Conservation (phyloP, 2,329 filamentous ascomycete species). For the Penicillium sp. region DNA sequence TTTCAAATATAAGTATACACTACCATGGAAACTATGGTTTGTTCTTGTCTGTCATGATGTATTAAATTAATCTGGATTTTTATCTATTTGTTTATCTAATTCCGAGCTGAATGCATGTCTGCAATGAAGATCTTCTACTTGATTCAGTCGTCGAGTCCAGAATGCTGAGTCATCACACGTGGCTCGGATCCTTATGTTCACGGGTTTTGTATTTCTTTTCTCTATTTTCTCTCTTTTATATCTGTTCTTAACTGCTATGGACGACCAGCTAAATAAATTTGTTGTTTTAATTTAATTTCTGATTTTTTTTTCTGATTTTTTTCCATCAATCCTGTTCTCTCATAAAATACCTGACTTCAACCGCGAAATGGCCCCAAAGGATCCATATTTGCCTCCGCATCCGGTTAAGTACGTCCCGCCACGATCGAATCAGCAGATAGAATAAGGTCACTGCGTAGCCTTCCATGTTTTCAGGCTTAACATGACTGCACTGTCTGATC, state of each 20-base stretch:
- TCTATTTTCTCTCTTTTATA: background rate
- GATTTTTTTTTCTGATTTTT: background rate
- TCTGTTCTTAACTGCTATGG: background rate
- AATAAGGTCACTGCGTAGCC: slow-evolving; percentile 3
- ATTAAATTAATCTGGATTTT: background rate
- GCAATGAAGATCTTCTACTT: background rate
- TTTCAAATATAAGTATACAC: background rate
- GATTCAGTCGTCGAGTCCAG: background rate
- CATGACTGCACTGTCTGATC: slow-evolving; percentile 11
- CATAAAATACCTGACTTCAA: background rate
- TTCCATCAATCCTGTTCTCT: background rate
- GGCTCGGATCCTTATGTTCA: background rate
- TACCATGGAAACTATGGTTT: background rate
- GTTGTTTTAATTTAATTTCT: no score
- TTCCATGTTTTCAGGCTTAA: slow-evolving; percentile 19
- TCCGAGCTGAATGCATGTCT: background rate
- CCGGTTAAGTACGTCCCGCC: slow-evolving; percentile 5
- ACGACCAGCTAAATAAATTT: no score
- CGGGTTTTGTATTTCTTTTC: background rate
- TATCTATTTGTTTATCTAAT: background rate
- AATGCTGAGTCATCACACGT: slow-evolving; percentile 4
- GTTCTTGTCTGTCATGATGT: background rate
- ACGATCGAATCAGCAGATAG: slow-evolving; percentile 7
- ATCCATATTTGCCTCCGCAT: slow-evolving; percentile 6
- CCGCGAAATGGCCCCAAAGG: background rate